These are phyloP conservation scores for Neonectria hederae DNA, from an alignment of 2,329 filamentous ascomycete genomes.

Conservation along the genomic window DNA sequence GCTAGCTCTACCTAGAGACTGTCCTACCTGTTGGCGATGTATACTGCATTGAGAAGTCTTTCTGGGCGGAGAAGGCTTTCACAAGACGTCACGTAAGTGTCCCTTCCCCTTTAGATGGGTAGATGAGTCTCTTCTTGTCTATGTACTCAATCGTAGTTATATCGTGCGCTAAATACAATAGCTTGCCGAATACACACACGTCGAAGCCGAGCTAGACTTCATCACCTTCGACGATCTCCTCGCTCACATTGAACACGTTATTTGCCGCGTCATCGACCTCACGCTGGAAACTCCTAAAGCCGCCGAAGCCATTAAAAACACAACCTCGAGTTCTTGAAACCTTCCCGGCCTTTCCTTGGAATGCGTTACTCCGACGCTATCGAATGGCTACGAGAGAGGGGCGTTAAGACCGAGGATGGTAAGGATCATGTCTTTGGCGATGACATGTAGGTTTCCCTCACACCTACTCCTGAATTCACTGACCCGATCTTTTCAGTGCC, in stretches of 20 bases:
- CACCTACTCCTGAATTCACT: no score
- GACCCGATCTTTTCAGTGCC: slow-evolving; percentile 53
- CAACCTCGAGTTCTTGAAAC: slow-evolving; percentile 87
- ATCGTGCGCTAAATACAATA: slow-evolving; percentile 45
- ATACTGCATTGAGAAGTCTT: slow-evolving; percentile 97
- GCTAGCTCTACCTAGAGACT: slow-evolving; percentile 95
- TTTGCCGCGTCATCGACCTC: slow-evolving; percentile 83
- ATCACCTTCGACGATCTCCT: slow-evolving; percentile 91
- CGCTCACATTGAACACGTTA: slow-evolving; percentile 81
- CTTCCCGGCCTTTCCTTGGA: slow-evolving; percentile 84
- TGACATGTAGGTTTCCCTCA: slow-evolving; percentile 56
- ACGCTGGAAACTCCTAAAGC: slow-evolving; percentile 77
- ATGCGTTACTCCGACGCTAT: slow-evolving; percentile 96
- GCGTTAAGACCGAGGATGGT: slow-evolving; percentile 85
- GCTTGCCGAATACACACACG: slow-evolving; percentile 92
- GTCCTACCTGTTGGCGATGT: slow-evolving; percentile 92
- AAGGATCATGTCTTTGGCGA: slow-evolving; percentile 83
- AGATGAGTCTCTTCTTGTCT: no score
- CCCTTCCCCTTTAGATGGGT: no score
- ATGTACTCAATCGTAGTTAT: no score
- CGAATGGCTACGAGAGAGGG: slow-evolving; percentile 88
- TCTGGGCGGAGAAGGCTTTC: slow-evolving; percentile 94
- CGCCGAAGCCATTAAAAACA: slow-evolving; percentile 75
- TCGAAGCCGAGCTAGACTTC: slow-evolving; percentile 95
- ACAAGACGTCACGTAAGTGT: slow-evolving; percentile 70